Evolutionary conservation across 441 rosid genomes (phyloP), one percentile per base, ranked within the genome.

Genomic region (Omphalea diandra): DNA sequence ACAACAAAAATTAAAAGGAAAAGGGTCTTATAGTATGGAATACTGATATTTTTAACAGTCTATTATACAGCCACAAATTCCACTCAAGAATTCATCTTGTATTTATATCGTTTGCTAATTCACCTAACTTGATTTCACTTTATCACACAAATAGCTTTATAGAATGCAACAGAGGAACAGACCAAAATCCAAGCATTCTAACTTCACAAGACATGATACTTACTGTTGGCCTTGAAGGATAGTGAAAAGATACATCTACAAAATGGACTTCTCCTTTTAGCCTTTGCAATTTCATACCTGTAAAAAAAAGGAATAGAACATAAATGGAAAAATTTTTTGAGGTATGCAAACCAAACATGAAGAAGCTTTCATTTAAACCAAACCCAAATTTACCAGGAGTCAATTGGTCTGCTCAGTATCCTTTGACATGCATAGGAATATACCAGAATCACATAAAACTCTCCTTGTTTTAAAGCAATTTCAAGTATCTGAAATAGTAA

Each of bases 141-240:
- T 36, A 54, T 35, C 15, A 12, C 9, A 49, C 22, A 69, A 31
- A 26, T 32, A 46, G 43, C 46, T 43, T 43, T 26, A 43, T 17
- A 26, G 3, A 43, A 20, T 36, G 10, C 12, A 36, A 7, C 36
- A 65, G 14, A 49, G 29, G 20, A 12, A 40, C 36, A 22, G 18
- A 32, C 35, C 44, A 35, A 22, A 47, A 24, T 55, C 52, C 10
- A 1, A 69, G 50, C 49, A 29, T 36, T 32, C 67, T 58, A 32
- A 29, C 67, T n/a, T 22, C 31, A 40, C 63, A 75, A 56, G 65
- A 75, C 14, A 35, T 47, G 65, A 80, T 69, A 63, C 75, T 66
- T 86, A 92, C 97, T 79, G 64, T 83, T 66, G 70, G 81, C 81
- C 99, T 85, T 65, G 93, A 85, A 73, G 93, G 80, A 80, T 94